Percentiles rank a stretch among this genome's conserved stretches.
phyloP scores from a whole-genome alignment of 2,329 filamentous ascomycete genomes.

The Alternaria infectoria region DNA sequence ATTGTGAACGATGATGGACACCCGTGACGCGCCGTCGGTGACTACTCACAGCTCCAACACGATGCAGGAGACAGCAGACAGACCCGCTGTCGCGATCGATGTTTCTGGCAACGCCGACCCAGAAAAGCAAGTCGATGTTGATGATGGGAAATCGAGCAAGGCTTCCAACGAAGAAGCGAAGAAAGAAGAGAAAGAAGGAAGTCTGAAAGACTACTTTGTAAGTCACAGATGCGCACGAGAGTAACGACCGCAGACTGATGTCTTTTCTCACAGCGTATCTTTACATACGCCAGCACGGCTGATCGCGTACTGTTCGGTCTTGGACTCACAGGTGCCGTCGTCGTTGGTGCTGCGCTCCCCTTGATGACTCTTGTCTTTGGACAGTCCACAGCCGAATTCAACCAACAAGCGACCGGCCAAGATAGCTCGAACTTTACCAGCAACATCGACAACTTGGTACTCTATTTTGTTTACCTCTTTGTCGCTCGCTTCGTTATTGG shows the following conservation, averaged over 20 bases:
- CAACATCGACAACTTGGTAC: slow-evolving; percentile 16
- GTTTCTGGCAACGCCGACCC: background rate
- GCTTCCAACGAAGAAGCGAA: background rate
- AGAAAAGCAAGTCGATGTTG: background rate
- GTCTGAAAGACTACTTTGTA: slow-evolving; percentile 1
- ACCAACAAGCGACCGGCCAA: slow-evolving; percentile 13
- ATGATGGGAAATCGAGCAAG: background rate
- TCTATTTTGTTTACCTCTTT: slow-evolving; percentile 36
- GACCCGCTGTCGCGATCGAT: background rate
- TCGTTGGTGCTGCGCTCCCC: slow-evolving; percentile 72
- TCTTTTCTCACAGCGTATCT: slow-evolving; percentile 10
- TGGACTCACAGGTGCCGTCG: slow-evolving; percentile 57
- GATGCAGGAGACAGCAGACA: background rate
- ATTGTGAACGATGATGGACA: background rate
- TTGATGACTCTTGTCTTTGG: slow-evolving; percentile 67
- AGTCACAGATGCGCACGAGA: background rate
- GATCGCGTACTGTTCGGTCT: slow-evolving; percentile 7
- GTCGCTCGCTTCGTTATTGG: slow-evolving; percentile 67
- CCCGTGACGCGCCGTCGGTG: background rate
- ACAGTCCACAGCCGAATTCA: slow-evolving; percentile 20
- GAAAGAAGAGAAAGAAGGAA: background rate
- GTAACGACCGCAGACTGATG: background rate
- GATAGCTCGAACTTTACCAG: slow-evolving; percentile 7
- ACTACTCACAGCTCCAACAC: background rate
- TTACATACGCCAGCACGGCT: slow-evolving; percentile 12